A percentile compares a stretch with the other conserved stretches of the same genome.
Evolutionary conservation across 768 basidiomycete genomes (phyloP).

Genomic region (Suillus occidentalis): DNA sequence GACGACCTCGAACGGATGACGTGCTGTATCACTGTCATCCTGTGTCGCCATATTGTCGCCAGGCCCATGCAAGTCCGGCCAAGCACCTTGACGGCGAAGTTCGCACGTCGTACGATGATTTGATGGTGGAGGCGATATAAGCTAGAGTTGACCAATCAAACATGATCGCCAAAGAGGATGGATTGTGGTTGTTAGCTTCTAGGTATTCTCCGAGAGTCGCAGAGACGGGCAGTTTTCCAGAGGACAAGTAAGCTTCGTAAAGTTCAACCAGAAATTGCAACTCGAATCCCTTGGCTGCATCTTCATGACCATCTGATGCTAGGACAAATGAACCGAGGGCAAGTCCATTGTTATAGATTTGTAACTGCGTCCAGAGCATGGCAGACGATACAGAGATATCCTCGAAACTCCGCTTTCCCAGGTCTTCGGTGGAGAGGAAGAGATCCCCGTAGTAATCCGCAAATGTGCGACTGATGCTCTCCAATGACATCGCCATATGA

Average conservation of each 20-base stretch:
- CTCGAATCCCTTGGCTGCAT: constrained; percentile 52
- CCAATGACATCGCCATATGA: constrained; percentile 53
- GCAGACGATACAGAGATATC: constrained; percentile 63
- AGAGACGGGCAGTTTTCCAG: constrained; percentile 44
- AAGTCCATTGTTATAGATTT: constrained; percentile 66
- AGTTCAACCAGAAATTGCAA: constrained; percentile 52
- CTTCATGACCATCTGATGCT: constrained; percentile 32
- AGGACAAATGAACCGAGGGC: constrained; percentile 66
- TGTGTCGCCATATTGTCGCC: constrained; percentile 36
- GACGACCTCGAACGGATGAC: constrained; percentile 56
- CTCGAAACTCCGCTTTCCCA: constrained; percentile 57
- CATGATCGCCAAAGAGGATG: constrained; percentile 48
- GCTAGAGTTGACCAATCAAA: constrained; percentile 69
- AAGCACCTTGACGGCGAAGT: constrained; percentile 18
- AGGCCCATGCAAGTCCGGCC: constrained; percentile 41
- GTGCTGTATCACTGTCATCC: constrained; percentile 24
- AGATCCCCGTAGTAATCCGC: constrained; percentile 49
- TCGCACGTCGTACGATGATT: constrained; percentile 29
- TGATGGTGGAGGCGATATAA: constrained; percentile 61
- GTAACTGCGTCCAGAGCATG: constrained; percentile 65
- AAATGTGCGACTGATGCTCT: constrained; percentile 57
- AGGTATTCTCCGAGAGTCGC: constrained; percentile 52
- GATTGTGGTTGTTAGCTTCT: constrained; percentile 44
- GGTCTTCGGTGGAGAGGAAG: constrained; percentile 43
- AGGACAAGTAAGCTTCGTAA: constrained; percentile 52